Percentiles rank a stretch among this genome's conserved stretches.
These are phyloP conservation scores for Lactarius sanguifluus DNA, from an alignment of 768 basidiomycete species.

Conservation along the genomic window DNA sequence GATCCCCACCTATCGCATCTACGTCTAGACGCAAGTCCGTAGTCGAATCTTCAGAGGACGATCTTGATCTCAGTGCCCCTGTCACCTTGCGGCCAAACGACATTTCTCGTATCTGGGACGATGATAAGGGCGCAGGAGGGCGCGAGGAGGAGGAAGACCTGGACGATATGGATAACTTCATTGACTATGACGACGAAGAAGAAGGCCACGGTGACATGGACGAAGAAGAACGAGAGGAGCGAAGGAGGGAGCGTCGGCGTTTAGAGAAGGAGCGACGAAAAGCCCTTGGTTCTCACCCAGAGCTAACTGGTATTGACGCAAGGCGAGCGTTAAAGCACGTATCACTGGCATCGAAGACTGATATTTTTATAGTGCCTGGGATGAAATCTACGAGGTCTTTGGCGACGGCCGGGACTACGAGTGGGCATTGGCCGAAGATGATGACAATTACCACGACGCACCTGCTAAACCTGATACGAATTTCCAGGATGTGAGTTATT, in stretches of 20 bases:
- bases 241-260: slow-evolving; percentile 63
- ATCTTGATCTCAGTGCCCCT: slow-evolving; percentile 57
- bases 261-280: slow-evolving; percentile 67
- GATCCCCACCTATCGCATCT: slow-evolving; percentile 63
- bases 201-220: slow-evolving; percentile 60
- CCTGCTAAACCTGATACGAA: slow-evolving; percentile 72
- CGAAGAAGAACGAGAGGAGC: slow-evolving; percentile 73
- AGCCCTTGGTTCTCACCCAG: slow-evolving; percentile 64
- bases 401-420: slow-evolving; percentile 97
- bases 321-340: slow-evolving; percentile 53
- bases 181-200: slow-evolving; percentile 71
- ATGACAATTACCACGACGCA: slow-evolving; percentile 52
- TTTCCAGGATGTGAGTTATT: slow-evolving; percentile 72
- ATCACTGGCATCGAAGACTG: not conserved
- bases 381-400: slow-evolving; percentile 94
- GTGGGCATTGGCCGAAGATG: slow-evolving; percentile 87
- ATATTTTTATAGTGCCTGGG: slow-evolving; percentile 69
- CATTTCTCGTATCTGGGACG: slow-evolving; percentile 83
- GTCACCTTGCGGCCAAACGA: slow-evolving; percentile 53
- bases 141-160: slow-evolving; percentile 63
- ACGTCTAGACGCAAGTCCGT: slow-evolving; percentile 58
- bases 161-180: slow-evolving; percentile 75
- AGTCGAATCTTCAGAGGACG: slow-evolving; percentile 77
- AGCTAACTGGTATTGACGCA: slow-evolving; percentile 77
- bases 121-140: slow-evolving; percentile 52